phyloP scores from a whole-genome alignment of 2,329 filamentous ascomycete genomes.

The Xylariaceae sp. region DNA sequence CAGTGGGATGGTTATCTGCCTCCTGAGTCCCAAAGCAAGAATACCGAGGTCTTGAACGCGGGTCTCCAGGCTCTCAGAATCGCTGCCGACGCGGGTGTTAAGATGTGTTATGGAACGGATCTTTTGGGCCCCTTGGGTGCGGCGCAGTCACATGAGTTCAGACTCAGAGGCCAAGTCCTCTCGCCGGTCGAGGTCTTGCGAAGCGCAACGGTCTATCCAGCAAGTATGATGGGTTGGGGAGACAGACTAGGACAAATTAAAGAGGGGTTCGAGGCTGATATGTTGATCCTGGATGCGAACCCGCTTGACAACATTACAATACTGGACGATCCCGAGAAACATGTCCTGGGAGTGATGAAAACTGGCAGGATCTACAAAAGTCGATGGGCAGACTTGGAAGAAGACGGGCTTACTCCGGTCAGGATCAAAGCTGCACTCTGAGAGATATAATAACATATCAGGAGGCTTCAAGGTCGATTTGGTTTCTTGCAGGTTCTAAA shows the following conservation, averaged over 20 bases:
- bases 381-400: slow-evolving; percentile 7
- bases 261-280: slow-evolving; percentile 44
- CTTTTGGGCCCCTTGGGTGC: slow-evolving; percentile 45
- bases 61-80: slow-evolving; percentile 42
- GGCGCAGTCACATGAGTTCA: slow-evolving; percentile 47
- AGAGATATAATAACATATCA: no score
- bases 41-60: slow-evolving; percentile 39
- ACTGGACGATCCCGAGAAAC: slow-evolving; percentile 40
- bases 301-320: slow-evolving; percentile 49
- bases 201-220: slow-evolving; percentile 47
- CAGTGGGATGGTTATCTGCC: slow-evolving; percentile 38
- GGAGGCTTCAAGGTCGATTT: no score
- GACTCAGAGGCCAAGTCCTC: slow-evolving; percentile 38
- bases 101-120: slow-evolving; percentile 51
- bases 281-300: slow-evolving; percentile 45
- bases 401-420: slow-evolving; percentile 4
- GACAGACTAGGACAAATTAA: slow-evolving; percentile 43
- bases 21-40: slow-evolving; percentile 39
- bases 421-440: neutral
- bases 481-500: no score
- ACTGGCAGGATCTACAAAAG: slow-evolving; percentile 40
- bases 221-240: slow-evolving; percentile 39
- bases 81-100: slow-evolving; percentile 44
- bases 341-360: slow-evolving; percentile 46
- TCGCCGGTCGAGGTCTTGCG: slow-evolving; percentile 39